Evolutionary conservation across 352 stramenopile genomes (phyloP), one percentile per base, ranked within the genome.

Genomic region (Globisporangium megalacanthum): DNA sequence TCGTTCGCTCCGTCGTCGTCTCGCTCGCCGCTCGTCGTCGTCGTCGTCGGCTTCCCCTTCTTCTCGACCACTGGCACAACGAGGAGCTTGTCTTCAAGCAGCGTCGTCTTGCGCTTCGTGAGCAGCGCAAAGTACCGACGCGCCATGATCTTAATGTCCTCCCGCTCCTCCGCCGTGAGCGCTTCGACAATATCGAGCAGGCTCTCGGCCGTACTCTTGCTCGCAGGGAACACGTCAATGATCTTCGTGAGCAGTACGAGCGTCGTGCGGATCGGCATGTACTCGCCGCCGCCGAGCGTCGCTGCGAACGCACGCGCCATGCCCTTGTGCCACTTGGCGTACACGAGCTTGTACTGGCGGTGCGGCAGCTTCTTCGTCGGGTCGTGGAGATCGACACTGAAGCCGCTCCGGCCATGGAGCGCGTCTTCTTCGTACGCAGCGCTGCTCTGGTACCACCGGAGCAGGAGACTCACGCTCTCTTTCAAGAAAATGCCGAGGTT

Each of bases 121-220:
- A 96, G 61, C 19, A 96, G 60, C 36, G 83, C 82, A 56, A 77
- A 89, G 65, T 96, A 96, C 7, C 86, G 79, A 54, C 87, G 88
- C 15, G 86, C 84, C 86, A 96, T 96, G 49, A 94, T 92, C 71
- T 96, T 94, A 42, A 96, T 84, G 58, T 96, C 86, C 61, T 94
- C 83, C 10, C 80, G 77, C 7, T 93, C 79, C 59, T 96, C 84
- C n/a, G 84, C 69, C 22, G 75, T 93, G 2, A 95, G 64, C 15
- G 52, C 65, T 42, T 92, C 76, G 19, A 93, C 75, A 8, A 88
- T 77, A 22, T 64, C 66, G n/a, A 92, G 54, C 56, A 94, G 61
- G 39, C 72, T 65, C 37, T 88, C 77, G 17, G 78, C 80, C 7
- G 76, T 82, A 20, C 67, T 72, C 31, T 76, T 77, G 13, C 75